Evolutionary conservation across 2,329 filamentous ascomycete genomes (phyloP), one percentile per base, ranked within the genome.

Genomic region (Beauveria sp.): DNA sequence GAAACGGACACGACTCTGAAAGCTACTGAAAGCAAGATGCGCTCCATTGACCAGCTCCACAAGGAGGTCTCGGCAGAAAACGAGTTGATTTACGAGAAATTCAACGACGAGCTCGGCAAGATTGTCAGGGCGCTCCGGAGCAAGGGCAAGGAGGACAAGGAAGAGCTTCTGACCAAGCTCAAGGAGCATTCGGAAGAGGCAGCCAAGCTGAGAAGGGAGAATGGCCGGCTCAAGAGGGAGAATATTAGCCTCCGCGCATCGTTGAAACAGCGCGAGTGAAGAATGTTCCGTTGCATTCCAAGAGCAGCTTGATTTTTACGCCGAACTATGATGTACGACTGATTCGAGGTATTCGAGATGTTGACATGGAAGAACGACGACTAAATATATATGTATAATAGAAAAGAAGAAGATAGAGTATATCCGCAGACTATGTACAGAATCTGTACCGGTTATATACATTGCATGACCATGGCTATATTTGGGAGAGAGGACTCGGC

Each of bases 51-150:
- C 71, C 90, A 96, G 74, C 78, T 96, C 57, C 96, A 96, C 76
- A 89, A 91, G 66, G 91, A 96, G 70, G 85, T 87, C 18, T 91
- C 87, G 67, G 90, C 91, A 0, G 93, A 98, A 78, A 98, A 97
- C 68, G 93, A 97, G 75, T 84, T 93, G 34, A 79, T 98, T 60
- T 97, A 97, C 73, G 89, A 93, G 66, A 88, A 87, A 63, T 96
- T 97, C 78, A 96, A 97, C 69, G 84, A 86, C n/a, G 93, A 97
- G 75, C 77, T 98, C 53, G 88, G 85, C 67, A 91, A 89, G 77
- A 90, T 97, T 63, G 81, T 92, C 49, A 88, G 86, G 72, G 90
- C 88, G 46, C 81, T 95, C 53, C 86, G 85, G 72, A 84, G 84
- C 63, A 88, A 87, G 66, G 84, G 85, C 4, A 88, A 89, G 54